Evolutionary conservation across 345 rosid genomes (phyloP).

Genomic region (Angophora floribunda): DNA sequence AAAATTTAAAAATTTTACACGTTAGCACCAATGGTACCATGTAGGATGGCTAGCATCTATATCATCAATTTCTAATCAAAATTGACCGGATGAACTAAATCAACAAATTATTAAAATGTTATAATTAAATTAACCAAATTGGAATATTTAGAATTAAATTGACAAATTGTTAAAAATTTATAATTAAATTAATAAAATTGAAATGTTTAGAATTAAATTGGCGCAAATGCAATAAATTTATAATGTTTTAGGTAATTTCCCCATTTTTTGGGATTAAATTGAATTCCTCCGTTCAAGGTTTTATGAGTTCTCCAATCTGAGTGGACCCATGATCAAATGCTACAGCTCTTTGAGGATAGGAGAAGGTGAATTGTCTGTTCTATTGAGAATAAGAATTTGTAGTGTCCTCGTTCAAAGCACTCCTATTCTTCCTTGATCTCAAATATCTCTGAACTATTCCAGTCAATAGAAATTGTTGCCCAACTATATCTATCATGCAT

Average conservation of each 20-base stretch:
- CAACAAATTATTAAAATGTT: no score
- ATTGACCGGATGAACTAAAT: rapidly evolving
- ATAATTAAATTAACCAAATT: no score
- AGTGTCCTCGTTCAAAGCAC: not conserved
- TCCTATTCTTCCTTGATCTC: not conserved
- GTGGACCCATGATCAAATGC: not conserved
- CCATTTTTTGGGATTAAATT: not conserved
- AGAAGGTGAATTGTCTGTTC: not conserved
- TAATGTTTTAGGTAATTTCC: not conserved
- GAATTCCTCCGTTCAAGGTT: not conserved
- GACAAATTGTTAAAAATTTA: not conserved
- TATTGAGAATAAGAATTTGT: not conserved
- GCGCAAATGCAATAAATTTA: no score
- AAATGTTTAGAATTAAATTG: no score
- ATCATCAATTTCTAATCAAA: no score
- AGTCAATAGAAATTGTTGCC: not conserved
- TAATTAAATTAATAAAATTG: no score
- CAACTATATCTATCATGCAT: not conserved
- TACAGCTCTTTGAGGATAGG: not conserved
- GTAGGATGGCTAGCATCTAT: rapidly evolving
- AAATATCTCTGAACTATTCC: not conserved
- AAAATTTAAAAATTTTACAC: no score
- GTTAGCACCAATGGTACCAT: rapidly evolving
- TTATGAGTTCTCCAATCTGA: not conserved
- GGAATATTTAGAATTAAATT: not conserved